Evolutionary conservation across 177 flowering plant genomes (phyloP).

Genomic region (Tripterygium wilfordii): DNA sequence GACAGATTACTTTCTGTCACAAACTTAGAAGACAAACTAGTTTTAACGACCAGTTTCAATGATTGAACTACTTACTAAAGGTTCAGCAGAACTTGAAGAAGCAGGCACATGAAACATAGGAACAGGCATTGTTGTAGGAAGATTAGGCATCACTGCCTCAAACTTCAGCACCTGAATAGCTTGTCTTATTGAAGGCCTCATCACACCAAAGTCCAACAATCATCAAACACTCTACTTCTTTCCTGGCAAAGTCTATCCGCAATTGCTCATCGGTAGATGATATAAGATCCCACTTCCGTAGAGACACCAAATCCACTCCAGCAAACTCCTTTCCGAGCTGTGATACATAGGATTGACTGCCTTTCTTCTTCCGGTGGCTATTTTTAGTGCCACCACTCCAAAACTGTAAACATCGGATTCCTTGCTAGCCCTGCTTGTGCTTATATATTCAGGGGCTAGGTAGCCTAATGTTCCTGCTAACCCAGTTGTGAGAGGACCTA

Average conservation of each 20-base stretch:
- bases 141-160: slow-evolving; percentile 11
- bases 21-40: no score
- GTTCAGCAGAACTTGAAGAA: slow-evolving; percentile 3
- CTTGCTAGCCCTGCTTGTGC: no score
- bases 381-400: slow-evolving; percentile 36
- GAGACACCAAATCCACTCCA: no score
- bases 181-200: slow-evolving; percentile 17
- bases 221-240: slow-evolving; percentile 17
- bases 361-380: slow-evolving; percentile 30
- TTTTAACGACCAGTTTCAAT: no score
- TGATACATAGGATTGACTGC: slow-evolving; percentile 8
- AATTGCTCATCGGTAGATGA: slow-evolving; percentile 17
- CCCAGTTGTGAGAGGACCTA: slow-evolving; percentile 28
- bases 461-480: slow-evolving; percentile 38
- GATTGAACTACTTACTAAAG: no score
- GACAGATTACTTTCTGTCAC: no score
- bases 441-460: no score
- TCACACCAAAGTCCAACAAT: no score
- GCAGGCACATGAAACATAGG: slow-evolving; percentile 7
- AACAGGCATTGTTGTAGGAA: slow-evolving; percentile 16
- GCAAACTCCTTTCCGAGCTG: slow-evolving; percentile 11
- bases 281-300: slow-evolving; percentile 15
- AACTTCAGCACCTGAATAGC: slow-evolving; percentile 15
- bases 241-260: slow-evolving; percentile 4
- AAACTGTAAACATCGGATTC: slow-evolving; percentile 39